These are phyloP conservation scores for Kuraishia cidri DNA, from an alignment of 805 yeast genomes.

Conservation along the genomic window DNA sequence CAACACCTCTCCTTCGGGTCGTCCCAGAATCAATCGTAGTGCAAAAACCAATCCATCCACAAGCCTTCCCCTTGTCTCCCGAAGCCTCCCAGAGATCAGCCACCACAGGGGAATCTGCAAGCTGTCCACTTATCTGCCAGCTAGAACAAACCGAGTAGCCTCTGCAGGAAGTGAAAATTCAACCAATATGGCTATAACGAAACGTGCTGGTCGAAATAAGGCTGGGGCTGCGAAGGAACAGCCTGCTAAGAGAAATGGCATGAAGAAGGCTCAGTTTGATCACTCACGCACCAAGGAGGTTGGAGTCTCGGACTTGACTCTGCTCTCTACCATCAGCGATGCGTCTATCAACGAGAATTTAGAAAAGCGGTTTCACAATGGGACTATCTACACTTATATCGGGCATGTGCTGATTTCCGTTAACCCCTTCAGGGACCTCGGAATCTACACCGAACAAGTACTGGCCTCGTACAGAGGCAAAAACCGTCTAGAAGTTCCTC, in stretches of 20 bases:
- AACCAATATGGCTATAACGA: conserved; percentile 83
- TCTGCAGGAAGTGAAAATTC: too few relatives aligned
- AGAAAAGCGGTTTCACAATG: conserved; percentile 82
- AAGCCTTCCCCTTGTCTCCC: too few relatives aligned
- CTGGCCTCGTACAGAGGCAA: conserved; percentile 78
- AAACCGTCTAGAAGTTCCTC: conserved; percentile 93
- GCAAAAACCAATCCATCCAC: too few relatives aligned
- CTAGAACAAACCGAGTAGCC: too few relatives aligned
- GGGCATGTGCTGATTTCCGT: conserved; percentile 94
- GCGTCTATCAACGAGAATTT: conserved; percentile 89
- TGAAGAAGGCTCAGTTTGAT: conserved; percentile 88
- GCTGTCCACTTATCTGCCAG: conserved; percentile 1
- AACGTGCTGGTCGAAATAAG: conserved; percentile 61
- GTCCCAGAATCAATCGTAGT: too few relatives aligned
- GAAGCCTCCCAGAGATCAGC: too few relatives aligned
- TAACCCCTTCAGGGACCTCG: conserved; percentile 93
- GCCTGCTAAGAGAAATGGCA: conserved; percentile 49
- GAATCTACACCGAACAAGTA: conserved; percentile 81
- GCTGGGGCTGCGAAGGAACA: conserved; percentile 27
- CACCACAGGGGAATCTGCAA: too few relatives aligned
- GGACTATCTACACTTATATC: conserved; percentile 84
- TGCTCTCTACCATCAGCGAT: conserved; percentile 81
- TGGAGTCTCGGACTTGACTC: conserved; percentile 94
- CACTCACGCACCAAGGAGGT: conserved; percentile 86
- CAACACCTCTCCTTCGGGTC: too few relatives aligned